Conservation (phyloP, 2,329 filamentous ascomycete genomes). For the Hymenotorrendiella dingleyae region DNA sequence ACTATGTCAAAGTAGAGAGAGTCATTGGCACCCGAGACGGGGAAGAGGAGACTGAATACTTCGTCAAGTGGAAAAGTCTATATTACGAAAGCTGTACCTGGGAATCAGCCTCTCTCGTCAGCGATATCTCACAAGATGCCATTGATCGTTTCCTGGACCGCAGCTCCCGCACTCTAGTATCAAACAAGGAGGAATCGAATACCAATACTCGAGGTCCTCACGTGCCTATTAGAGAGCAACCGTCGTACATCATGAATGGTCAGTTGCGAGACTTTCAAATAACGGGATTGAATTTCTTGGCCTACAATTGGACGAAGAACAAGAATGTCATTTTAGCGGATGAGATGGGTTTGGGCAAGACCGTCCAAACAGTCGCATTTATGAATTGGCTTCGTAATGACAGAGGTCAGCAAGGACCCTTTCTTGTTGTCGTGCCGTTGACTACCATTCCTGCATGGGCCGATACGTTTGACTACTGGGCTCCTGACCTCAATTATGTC, state of each 20-base stretch:
- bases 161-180: constrained; percentile 71
- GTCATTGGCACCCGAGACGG: constrained; percentile 79
- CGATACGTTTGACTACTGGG: constrained; percentile 95
- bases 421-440: constrained; percentile 92
- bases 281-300: constrained; percentile 88
- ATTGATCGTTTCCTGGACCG: constrained; percentile 90
- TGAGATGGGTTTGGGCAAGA: constrained; percentile 98
- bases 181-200: constrained; percentile 72
- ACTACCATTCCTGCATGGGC: constrained; percentile 98
- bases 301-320: constrained; percentile 88
- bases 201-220: constrained; percentile 66
- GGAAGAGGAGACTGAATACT: constrained; percentile 80
- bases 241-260: constrained; percentile 76
- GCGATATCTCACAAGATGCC: constrained; percentile 73
- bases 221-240: constrained; percentile 71
- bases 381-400: constrained; percentile 95
- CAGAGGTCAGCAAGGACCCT: constrained; percentile 84
- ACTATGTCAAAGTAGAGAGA: constrained; percentile 88
- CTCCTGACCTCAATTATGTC: constrained; percentile 93
- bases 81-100: constrained; percentile 94
- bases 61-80: constrained; percentile 93
- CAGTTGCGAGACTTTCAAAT: constrained; percentile 90
- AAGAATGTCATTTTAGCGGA: constrained; percentile 97
- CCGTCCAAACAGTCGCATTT: constrained; percentile 93
- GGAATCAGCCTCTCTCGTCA: constrained; percentile 74